Evolutionary conservation across 257 asterid genomes (phyloP), one percentile per base, ranked within the genome.

Genomic region (Plectranthus barbatus): DNA sequence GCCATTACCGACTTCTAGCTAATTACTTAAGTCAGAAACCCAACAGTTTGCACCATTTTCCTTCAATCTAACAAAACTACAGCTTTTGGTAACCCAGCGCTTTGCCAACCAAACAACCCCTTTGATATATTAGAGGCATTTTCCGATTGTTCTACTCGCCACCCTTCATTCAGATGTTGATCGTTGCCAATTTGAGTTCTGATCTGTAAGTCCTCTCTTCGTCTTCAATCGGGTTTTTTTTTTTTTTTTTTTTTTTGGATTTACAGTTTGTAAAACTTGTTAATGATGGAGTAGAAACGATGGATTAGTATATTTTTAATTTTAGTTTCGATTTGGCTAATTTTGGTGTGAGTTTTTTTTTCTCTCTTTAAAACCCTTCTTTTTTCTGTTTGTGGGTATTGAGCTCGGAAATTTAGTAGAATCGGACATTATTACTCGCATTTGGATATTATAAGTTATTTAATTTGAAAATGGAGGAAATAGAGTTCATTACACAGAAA

Each of bases 121-220:
- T 64, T 21, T 29, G 37, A 5, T 57, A 20, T 10, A 24, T 53
- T 47, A 26, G 62, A 39, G 59, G 7, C 39, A 9, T 17, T 49
- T 41, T 55, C 56, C 14, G 5, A n/a, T 20, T 3, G 21, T 60
- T 23, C 10, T 21, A 20, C 39, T 46, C 23, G 53, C n/a, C n/a
- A 26, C 68, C 56, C 47, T 29, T 59, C 13, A 39, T 40, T 24
- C 63, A n/a, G 80, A 80, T 80, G 82, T 67, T 59, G 72, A 62
- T 65, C 68, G 24, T 56, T 18, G 36, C 66, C 7, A 29, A 24
- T 36, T 64, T 56, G 13, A 56, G 47, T 55, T 71, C 60, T 66
- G 68, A 80, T 71, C 80, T 50, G 80, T 77, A 61, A 77, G 80
- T 71, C 54, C 46, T 63, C 39, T 21, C 60, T 37, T 61, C 55